Base-by-base conservation (phyloP, 2,329 filamentous ascomycete genomes). In the Exutisphaerella laricina region DNA sequence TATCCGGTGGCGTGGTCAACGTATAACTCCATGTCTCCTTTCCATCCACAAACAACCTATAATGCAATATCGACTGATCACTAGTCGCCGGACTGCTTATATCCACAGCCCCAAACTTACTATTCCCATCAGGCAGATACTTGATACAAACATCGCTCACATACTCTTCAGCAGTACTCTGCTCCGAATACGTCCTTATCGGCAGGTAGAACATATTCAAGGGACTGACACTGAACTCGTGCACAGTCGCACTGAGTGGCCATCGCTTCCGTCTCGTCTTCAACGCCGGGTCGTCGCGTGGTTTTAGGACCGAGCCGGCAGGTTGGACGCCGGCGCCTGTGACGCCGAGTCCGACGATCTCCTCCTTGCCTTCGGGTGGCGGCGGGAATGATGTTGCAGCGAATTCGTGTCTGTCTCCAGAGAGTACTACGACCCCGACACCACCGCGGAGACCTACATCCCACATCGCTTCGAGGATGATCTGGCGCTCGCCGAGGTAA, bases 341-440 rank as follows among this genome's bases (percentile, higher is more conserved):
- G 16, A 39, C 46, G 12, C 53, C 58, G 2, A 60, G 53, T 5
- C 57, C 56, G 31, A 58, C 45, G 30, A 59, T 51, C 38, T 60
- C 58, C 38, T 59, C 62, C 43, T 65, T 77, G 36, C 79, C 78
- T 50, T 69, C 73, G 39, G 54, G 71, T 49, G 73, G 67, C 10
- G 77, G 75, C 6, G 78, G 78, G 56, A 82, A 82, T 0, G 82
- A 80, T 0, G 90, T 97, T 0, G 90, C 89, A 1, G 86, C 92
- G 63, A 97, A 97, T 64, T 98, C 92, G 61, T 98, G 92, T n/a
- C 92, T 75, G 59, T 98, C 92, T 1, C 92, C 92, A 12, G 85
- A 92, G 8, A 98, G 72, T 9, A 97, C 72, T 5, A 97, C 80
- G 5, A 97, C 82, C 17, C 89, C 86, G 4, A 84, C 71, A 5